Conservation (phyloP, 257 asterid genomes). For the Fraxinus cuspidata region DNA sequence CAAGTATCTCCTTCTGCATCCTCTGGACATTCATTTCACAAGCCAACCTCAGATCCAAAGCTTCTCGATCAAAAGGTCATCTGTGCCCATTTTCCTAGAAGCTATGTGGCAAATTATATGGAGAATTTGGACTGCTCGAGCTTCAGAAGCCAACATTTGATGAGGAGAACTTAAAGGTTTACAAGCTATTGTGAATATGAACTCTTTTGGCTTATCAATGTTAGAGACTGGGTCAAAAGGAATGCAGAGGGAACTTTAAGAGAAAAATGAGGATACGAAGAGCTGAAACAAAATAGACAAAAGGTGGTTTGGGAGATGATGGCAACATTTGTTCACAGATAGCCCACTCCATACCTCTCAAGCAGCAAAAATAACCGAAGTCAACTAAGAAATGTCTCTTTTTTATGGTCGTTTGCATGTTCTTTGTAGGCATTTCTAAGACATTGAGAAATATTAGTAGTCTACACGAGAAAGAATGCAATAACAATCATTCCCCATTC, state of each 20-base stretch:
- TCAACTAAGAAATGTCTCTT: neutral
- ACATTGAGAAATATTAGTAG: neutral
- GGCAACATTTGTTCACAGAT: neutral
- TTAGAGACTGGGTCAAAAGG: neutral
- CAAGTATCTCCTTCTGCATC: neutral
- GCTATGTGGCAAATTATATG: neutral
- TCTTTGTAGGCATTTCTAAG: neutral
- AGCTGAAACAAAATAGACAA: neutral
- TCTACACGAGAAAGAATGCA: neutral
- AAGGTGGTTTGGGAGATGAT: neutral
- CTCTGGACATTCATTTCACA: neutral
- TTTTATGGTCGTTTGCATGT: neutral
- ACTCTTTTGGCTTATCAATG: neutral
- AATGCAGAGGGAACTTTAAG: neutral
- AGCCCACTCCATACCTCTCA: neutral
- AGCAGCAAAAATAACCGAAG: neutral
- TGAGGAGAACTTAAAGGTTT: neutral
- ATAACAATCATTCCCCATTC: neutral
- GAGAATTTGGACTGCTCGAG: neutral
- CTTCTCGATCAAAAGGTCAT: neutral
- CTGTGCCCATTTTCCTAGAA: neutral
- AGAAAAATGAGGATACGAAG: neutral
- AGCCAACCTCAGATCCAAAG: neutral
- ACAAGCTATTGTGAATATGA: neutral
- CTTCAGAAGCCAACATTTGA: neutral